Evolutionary conservation across 2,329 filamentous ascomycete species (phyloP).

Genomic region (Fusarium sp.): DNA sequence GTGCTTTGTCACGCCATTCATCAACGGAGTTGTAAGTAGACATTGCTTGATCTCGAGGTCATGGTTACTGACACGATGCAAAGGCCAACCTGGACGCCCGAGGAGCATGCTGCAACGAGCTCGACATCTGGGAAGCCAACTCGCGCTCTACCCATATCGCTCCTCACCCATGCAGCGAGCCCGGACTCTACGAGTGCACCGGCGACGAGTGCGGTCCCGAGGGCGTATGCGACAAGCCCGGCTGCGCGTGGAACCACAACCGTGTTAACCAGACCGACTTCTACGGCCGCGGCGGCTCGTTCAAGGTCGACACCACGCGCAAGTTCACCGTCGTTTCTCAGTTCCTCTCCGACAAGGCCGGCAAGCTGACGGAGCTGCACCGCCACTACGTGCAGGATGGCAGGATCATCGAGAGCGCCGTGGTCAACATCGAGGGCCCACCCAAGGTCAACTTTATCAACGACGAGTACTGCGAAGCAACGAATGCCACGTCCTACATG

Average conservation of each 20-base stretch:
- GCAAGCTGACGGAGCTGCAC: conserved; percentile 59
- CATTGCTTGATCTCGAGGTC: rapidly evolving
- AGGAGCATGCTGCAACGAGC: conserved; percentile 62
- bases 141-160: conserved; percentile 55
- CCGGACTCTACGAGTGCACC: conserved; percentile 55
- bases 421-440: conserved; percentile 34
- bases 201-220: conserved; percentile 52
- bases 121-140: conserved; percentile 67
- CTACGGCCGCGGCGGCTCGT: conserved; percentile 46
- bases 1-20: conserved; percentile 61
- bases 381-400: conserved; percentile 56
- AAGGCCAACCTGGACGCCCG: conserved; percentile 35
- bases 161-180: conserved; percentile 59
- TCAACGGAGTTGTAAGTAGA: conserved; percentile 56
- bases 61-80: neutral
- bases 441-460: conserved; percentile 50
- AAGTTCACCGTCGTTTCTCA: conserved; percentile 60
- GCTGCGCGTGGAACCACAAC: conserved; percentile 58
- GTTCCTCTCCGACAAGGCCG: conserved; percentile 53
- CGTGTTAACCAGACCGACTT: conserved; percentile 42
- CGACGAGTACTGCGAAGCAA: conserved; percentile 50
- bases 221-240: conserved; percentile 56
- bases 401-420: conserved; percentile 36
- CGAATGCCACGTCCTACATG: conserved; percentile 44
- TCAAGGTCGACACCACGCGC: conserved; percentile 50